Percentiles rank a stretch among this genome's conserved stretches.
Conservation (phyloP, 768 basidiomycete species). For the Panaeolus papilionaceus region DNA sequence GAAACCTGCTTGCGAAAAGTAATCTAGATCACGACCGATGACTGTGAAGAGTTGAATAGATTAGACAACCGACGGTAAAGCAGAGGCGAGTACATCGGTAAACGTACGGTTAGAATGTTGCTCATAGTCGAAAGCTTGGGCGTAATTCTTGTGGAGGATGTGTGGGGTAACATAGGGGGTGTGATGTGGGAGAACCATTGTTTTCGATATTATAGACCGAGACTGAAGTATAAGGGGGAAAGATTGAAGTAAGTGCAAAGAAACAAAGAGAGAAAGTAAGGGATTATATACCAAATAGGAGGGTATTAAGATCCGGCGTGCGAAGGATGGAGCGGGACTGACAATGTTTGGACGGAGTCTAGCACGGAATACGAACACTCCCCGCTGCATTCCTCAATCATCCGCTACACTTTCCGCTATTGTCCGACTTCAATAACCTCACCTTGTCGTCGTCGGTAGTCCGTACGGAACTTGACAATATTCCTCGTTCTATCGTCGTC, state of each 20-base stretch:
- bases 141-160: constrained; percentile 88
- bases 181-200: constrained; percentile 72
- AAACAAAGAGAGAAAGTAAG: constrained; percentile 23
- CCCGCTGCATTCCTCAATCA: constrained; percentile 12
- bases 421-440: background rate
- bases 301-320: constrained; percentile 28
- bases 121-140: constrained; percentile 75
- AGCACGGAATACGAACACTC: constrained; percentile 4
- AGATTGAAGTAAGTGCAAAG: constrained; percentile 27
- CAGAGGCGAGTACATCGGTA: constrained; percentile 4
- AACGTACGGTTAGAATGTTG: constrained; percentile 61
- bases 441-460: background rate
- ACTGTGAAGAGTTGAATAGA: constrained; percentile 51
- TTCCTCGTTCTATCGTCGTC: background rate
- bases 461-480: background rate
- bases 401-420: constrained; percentile 11
- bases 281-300: constrained; percentile 24
- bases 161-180: constrained; percentile 90
- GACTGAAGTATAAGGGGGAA: constrained; percentile 19
- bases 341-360: constrained; percentile 16
- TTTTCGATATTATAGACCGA: constrained; percentile 30
- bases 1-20: constrained; percentile 99
- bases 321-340: constrained; percentile 23
- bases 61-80: constrained; percentile 17
- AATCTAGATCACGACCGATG: constrained; percentile 91